phyloP scores from a whole-genome alignment of 768 basidiomycete species.

The Termitomyces sp. region DNA sequence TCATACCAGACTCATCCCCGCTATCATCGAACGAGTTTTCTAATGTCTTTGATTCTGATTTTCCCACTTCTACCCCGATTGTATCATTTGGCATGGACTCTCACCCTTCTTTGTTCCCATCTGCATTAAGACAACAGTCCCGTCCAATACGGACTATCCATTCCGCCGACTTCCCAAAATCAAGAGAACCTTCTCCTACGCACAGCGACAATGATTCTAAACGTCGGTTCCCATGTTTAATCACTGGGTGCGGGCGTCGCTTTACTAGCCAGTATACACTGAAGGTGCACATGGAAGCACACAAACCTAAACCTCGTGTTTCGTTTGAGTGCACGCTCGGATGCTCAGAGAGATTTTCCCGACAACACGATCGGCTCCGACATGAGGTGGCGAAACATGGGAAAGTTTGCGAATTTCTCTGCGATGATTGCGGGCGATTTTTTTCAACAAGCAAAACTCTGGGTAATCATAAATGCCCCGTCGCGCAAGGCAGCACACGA shows the following conservation, averaged over 20 bases:
- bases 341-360: conserved; percentile 50
- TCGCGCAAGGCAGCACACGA: conserved; percentile 44
- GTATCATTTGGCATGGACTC: conserved; percentile 18
- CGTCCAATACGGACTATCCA: conserved; percentile 7
- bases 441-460: conserved; percentile 51
- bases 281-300: conserved; percentile 52
- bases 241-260: conserved; percentile 42
- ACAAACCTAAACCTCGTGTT: conserved; percentile 46
- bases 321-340: conserved; percentile 51
- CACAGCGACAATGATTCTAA: conserved; percentile 31
- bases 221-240: conserved; percentile 44
- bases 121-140: conserved; percentile 9
- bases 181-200: conserved; percentile 29
- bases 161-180: conserved; percentile 13
- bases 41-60: conserved; percentile 30
- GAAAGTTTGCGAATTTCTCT: conserved; percentile 51
- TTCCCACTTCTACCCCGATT: conserved; percentile 21
- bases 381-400: conserved; percentile 59
- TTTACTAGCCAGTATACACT: conserved; percentile 55
- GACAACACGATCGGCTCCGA: conserved; percentile 53
- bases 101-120: conserved; percentile 5
- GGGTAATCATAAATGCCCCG: conserved; percentile 53
- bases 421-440: conserved; percentile 48
- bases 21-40: conserved; percentile 25
- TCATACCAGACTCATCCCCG: conserved; percentile 26